Base-by-base conservation (phyloP, 495 filamentous ascomycete genomes). In the Aspergillus leporis region DNA sequence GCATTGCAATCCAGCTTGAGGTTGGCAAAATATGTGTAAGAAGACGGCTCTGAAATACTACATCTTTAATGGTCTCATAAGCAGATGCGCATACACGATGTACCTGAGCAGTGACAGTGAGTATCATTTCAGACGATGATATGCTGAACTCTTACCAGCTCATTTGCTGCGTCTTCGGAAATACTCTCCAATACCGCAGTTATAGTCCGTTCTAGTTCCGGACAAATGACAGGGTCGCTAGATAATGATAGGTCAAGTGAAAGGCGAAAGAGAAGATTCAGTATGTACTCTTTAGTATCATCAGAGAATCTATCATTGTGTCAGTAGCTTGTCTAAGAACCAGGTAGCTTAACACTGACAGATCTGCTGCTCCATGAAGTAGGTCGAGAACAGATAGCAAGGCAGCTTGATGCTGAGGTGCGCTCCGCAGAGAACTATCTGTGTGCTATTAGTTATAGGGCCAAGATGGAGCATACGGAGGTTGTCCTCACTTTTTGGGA, bases 11-110 rank as follows among this genome's bases (percentile, higher is more conserved):
- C 56, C 82, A 76, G 2, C 79, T 67, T 8, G 77, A 78, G 8
- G 73, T 77, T 16, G 80, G 78, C 5, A 87, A 74, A 30, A 91
- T 79, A 53, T 82, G 74, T 18, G 79, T 78, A 23, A 93, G 76
- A 4, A 90, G 71, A 30, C 81, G 79, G 48, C 83, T 76, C 46
- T 86, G 87, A 7, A 90, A 73, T 34, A 71, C 64, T 5, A 80
- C 61, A 40, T 85, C 77, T 19, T 69, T 69, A 41, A 85, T 69
- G 46, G 77, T 82, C 23, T 67, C 52, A 67, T 79, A 79, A 49
- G 90, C 60, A 34, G 78, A 84, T 32, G 64, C 71, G 50, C 81
- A 81, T 18, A 88, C 77, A 12, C 81, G 75, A 43, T 73, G 67
- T 53, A 81, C 80, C 87, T 90, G 50, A 19, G 16, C 5, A 9